phyloP scores from a whole-genome alignment of 2,329 filamentous ascomycete species.

The Aspergillus aculeatus region DNA sequence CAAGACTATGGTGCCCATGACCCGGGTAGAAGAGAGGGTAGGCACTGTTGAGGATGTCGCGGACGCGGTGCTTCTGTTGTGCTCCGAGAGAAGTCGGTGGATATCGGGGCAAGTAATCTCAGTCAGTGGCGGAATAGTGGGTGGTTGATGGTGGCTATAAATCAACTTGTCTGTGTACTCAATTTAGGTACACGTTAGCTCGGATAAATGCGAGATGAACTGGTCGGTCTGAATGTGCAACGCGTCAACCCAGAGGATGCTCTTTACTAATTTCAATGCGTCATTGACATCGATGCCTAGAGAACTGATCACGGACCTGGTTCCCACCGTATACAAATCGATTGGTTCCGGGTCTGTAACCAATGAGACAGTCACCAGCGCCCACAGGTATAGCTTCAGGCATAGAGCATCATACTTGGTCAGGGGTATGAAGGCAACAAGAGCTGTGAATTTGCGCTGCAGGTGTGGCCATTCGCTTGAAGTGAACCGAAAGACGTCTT shows the following conservation, averaged over 20 bases:
- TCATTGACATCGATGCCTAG: background rate
- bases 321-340: background rate
- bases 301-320: background rate
- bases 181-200: background rate
- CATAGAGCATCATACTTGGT: background rate
- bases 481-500: background rate
- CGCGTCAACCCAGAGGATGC: background rate
- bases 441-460: background rate
- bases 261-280: background rate
- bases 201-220: background rate
- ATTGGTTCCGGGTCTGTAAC: background rate
- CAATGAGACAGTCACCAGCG: background rate
- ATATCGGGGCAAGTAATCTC: constrained; percentile 12
- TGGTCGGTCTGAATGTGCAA: background rate
- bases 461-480: background rate
- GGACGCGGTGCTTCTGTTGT: constrained; percentile 5
- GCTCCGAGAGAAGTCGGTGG: constrained; percentile 9
- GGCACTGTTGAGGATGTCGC: constrained; percentile 9
- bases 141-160: background rate
- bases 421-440: background rate
- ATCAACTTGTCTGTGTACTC: background rate
- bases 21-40: constrained; percentile 2
- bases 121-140: constrained; percentile 10
- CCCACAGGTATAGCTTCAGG: constrained; percentile 2
- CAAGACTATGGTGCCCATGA: background rate